Evolutionary conservation across 2,329 filamentous ascomycete genomes (phyloP).

Genomic region (Colletotrichum salicis): DNA sequence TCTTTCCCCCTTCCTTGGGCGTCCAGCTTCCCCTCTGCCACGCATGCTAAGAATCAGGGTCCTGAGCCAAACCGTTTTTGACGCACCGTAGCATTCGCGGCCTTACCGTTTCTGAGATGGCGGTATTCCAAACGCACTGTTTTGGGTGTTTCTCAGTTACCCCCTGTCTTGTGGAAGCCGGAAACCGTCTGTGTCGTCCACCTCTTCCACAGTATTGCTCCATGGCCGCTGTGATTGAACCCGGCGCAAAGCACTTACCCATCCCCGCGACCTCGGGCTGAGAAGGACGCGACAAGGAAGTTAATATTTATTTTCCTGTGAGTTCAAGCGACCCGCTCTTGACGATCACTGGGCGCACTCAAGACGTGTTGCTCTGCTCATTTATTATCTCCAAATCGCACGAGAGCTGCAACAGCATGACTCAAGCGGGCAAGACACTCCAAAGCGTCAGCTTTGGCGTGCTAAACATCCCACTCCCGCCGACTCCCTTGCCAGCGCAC

Average conservation of each 20-base stretch:
- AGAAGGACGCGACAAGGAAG: too few species aligned
- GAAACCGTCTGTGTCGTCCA: too few species aligned
- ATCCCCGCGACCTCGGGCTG: too few species aligned
- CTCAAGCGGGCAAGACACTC: background rate
- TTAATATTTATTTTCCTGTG: background rate
- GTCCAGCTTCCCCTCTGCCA: background rate
- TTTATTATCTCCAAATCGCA: background rate
- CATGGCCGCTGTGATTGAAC: background rate
- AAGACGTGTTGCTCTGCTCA: background rate
- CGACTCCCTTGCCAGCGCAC: background rate
- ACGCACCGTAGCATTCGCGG: background rate
- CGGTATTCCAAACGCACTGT: background rate
- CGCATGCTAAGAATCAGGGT: conserved; percentile 8
- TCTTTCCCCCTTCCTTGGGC: background rate
- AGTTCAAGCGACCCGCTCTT: background rate
- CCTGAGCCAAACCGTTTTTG: background rate
- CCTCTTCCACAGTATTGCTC: too few species aligned
- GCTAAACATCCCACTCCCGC: background rate
- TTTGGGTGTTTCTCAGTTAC: background rate
- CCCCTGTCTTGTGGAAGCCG: background rate
- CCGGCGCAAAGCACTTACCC: background rate
- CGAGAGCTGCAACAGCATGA: background rate
- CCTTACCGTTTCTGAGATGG: background rate
- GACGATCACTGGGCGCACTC: background rate
- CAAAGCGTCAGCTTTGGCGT: background rate